These are phyloP conservation scores for Bombardia bombarda DNA, from an alignment of 495 filamentous ascomycete genomes.

Conservation along the genomic window DNA sequence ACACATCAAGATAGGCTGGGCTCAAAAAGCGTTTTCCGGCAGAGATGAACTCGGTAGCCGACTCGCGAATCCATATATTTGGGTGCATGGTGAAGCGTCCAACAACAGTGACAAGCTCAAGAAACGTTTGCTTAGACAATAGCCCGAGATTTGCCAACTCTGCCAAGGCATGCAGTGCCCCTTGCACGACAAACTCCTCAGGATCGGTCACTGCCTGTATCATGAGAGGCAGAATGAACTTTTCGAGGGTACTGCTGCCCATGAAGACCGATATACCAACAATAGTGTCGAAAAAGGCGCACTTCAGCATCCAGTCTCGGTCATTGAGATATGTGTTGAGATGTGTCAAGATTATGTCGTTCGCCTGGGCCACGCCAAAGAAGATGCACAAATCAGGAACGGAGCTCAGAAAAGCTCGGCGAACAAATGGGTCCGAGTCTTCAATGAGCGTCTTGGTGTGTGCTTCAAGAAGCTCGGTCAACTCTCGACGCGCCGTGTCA, in stretches of 20 bases:
- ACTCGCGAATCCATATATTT: constrained; percentile 90
- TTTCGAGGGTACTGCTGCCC: constrained; percentile 79
- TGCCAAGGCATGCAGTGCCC: constrained; percentile 81
- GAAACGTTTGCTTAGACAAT: constrained; percentile 73
- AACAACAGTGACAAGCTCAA: constrained; percentile 77
- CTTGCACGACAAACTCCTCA: constrained; percentile 92
- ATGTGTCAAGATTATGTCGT: constrained; percentile 90
- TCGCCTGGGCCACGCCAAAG: constrained; percentile 81
- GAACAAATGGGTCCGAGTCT: constrained; percentile 79
- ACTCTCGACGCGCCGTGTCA: constrained; percentile 69
- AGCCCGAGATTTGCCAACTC: constrained; percentile 83
- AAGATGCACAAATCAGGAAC: constrained; percentile 91
- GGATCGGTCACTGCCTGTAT: constrained; percentile 92
- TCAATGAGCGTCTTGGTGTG: constrained; percentile 88
- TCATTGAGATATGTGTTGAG: constrained; percentile 98
- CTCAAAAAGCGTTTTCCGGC: constrained; percentile 72
- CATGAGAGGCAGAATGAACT: constrained; percentile 95
- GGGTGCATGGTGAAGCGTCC: constrained; percentile 86
- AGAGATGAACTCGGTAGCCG: constrained; percentile 73
- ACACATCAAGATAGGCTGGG: constrained; percentile 71
- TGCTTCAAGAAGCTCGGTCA: constrained; percentile 70
- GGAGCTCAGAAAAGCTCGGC: constrained; percentile 86
- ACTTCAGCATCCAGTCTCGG: constrained; percentile 91
- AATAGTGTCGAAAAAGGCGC: constrained; percentile 92
- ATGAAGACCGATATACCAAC: constrained; percentile 89